These are phyloP conservation scores for Cladophialophora exuberans DNA, from an alignment of 2,329 filamentous ascomycete species.

Conservation along the genomic window DNA sequence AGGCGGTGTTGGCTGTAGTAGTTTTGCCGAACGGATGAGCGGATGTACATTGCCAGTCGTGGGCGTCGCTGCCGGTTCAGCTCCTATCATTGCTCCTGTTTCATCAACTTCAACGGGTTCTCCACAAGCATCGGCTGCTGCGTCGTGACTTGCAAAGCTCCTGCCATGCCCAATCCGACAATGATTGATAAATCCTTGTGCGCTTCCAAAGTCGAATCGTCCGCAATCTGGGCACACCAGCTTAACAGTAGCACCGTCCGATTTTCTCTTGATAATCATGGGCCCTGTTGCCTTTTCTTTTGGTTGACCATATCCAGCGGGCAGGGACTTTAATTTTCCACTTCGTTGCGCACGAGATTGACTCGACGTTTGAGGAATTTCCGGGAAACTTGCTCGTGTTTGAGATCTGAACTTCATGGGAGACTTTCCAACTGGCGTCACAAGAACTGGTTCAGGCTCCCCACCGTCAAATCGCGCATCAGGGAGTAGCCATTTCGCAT, in stretches of 20 bases:
- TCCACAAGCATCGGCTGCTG: slow-evolving; percentile 85
- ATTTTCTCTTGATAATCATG: slow-evolving; percentile 79
- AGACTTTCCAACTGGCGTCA: slow-evolving; percentile 42
- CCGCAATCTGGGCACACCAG: slow-evolving; percentile 87
- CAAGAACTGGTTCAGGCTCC: slow-evolving; percentile 37
- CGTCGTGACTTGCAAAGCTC: slow-evolving; percentile 94
- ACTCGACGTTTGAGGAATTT: slow-evolving; percentile 53
- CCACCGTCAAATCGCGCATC: slow-evolving; percentile 82
- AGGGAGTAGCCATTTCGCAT: slow-evolving; percentile 91
- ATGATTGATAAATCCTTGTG: slow-evolving; percentile 99
- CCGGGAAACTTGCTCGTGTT: slow-evolving; percentile 74
- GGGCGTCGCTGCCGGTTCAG: slow-evolving; percentile 33
- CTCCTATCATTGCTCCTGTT: slow-evolving; percentile 50
- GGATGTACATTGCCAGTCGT: slow-evolving; percentile 63
- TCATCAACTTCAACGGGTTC: slow-evolving; percentile 76
- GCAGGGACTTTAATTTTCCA: slow-evolving; percentile 67
- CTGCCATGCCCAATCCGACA: slow-evolving; percentile 93
- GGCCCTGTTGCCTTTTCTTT: slow-evolving; percentile 78
- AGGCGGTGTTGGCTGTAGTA: slow-evolving; percentile 39
- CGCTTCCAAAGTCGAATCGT: slow-evolving; percentile 90
- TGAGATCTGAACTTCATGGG: slow-evolving; percentile 69
- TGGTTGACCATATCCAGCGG: slow-evolving; percentile 70
- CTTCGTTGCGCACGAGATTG: slow-evolving; percentile 63
- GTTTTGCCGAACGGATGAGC: slow-evolving; percentile 60
- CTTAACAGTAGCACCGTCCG: slow-evolving; percentile 83